Conservation (phyloP, 768 basidiomycete genomes). For the Termitomyces sp. region DNA sequence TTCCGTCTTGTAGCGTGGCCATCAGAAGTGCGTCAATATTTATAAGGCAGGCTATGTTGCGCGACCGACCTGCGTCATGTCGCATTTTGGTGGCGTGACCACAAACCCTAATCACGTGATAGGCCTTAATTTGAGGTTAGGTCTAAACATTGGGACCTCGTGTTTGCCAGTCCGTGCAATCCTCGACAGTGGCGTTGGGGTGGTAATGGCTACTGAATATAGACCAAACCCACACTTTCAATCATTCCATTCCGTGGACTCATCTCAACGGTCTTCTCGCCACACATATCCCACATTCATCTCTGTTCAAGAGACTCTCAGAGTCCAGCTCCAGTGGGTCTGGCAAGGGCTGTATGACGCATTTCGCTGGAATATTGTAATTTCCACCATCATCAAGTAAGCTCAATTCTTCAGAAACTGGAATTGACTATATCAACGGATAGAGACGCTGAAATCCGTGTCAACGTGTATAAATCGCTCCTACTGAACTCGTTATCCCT, state of each 20-base stretch:
- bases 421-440: conserved; percentile 5
- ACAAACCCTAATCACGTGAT: conserved; percentile 8
- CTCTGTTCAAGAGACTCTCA: conserved; percentile 50
- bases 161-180: background rate
- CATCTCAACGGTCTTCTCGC: conserved; percentile 35
- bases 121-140: conserved; percentile 31
- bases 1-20: too few species aligned
- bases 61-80: too few species aligned
- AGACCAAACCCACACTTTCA: conserved; percentile 18
- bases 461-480: conserved; percentile 69
- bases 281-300: conserved; percentile 66
- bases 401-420: background rate
- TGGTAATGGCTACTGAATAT: conserved; percentile 10
- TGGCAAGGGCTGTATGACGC: conserved; percentile 62
- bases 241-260: conserved; percentile 16
- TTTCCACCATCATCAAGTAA: conserved; percentile 54
- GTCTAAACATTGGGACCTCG: conserved; percentile 13
- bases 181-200: too few species aligned
- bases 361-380: conserved; percentile 65
- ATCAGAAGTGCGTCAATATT: background rate
- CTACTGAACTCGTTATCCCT: conserved; percentile 69
- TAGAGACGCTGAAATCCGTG: conserved; percentile 74
- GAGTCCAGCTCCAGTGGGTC: conserved; percentile 56
- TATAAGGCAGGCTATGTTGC: background rate
- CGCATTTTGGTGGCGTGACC: conserved; percentile 5